Percentiles rank a stretch among this genome's conserved stretches.
Evolutionary conservation across 1,284 basidiomycete species (phyloP).

Genomic region (Gyrodon tennesseensis): DNA sequence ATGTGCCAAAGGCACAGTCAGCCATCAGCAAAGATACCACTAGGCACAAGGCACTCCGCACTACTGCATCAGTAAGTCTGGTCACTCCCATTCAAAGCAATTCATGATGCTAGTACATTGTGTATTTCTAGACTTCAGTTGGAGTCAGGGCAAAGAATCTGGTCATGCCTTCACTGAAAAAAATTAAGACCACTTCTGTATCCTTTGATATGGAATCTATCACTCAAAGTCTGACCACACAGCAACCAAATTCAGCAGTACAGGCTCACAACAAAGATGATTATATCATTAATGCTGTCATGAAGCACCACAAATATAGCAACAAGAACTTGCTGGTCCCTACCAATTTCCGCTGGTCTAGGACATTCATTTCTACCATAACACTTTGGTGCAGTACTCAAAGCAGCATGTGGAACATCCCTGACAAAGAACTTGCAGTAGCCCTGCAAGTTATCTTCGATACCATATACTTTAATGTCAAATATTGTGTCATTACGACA

Average conservation of each 20-base stretch:
- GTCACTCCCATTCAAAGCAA: neutral
- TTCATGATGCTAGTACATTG: neutral
- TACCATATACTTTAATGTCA: slow-evolving; percentile 3
- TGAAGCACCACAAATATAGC: neutral
- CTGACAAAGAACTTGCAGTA: neutral
- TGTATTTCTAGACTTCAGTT: neutral
- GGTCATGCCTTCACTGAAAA: neutral
- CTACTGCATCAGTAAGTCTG: neutral
- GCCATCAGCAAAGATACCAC: neutral
- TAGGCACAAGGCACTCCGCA: neutral
- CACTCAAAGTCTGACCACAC: neutral
- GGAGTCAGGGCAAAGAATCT: neutral
- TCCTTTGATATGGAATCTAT: neutral
- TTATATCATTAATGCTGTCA: slow-evolving; percentile 4
- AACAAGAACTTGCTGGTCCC: slow-evolving; percentile 9
- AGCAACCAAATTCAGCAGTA: too few species aligned
- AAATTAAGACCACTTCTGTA: slow-evolving; percentile 1
- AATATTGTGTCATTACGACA: slow-evolving; percentile 5
- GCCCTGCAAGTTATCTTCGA: slow-evolving; percentile 10
- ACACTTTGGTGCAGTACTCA: slow-evolving; percentile 13
- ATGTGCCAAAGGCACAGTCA: neutral
- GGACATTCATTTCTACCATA: neutral
- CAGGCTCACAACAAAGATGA: neutral
- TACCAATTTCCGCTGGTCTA: neutral
- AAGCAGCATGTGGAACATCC: neutral